Base-by-base conservation (phyloP, 2,329 filamentous ascomycete species). In the Colletotrichum eleusines region DNA sequence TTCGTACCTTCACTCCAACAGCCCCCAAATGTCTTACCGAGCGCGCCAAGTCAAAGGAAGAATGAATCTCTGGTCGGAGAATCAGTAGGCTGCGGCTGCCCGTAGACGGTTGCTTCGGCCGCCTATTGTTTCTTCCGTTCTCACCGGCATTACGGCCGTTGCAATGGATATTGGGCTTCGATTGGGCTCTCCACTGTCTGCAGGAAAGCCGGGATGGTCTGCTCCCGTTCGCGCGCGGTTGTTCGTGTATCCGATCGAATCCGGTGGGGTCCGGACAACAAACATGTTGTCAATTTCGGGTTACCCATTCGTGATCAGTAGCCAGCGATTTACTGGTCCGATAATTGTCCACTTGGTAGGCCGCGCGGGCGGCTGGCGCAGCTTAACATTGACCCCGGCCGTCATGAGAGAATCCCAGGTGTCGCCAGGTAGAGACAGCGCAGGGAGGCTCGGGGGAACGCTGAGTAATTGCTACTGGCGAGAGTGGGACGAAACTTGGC, bases 111-210 rank as follows among this genome's bases (percentile, higher is more conserved):
- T 51, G 33, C 3, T n/a, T 51, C 11, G 35, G 46, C 33, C 16
- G 11, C 12, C 20, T 16, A 2, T 26, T 23, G 5, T 55, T 55
- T 33, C 33, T 9, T 40, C 28, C 23, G 33, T 51, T 31, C 28
- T 62, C 18, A 51, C 31, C 16, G 35, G 48, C 60, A 11, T 53
- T 54, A 44, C 35, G 60, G 60, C 60, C 35, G 48, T 44, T 33
- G 26, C 44, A 18, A 31, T 51, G 18, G 38, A 63, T 20, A 44
- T 26, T 26, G 35, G 48, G 35, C 35, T 48, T 31, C 35, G 5
- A 33, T 26, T 38, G 38, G 38, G 31, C 35, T 40, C n/a, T 31
- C 31, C 20, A 14, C 20, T 48, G n/a, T 46, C 38, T n/a, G 42
- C 40, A 12, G 28, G 42, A 31, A 7, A 60, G 31, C 42, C 28